phyloP scores from a whole-genome alignment of 139 green algal species.

The Tetraselmis chui region DNA sequence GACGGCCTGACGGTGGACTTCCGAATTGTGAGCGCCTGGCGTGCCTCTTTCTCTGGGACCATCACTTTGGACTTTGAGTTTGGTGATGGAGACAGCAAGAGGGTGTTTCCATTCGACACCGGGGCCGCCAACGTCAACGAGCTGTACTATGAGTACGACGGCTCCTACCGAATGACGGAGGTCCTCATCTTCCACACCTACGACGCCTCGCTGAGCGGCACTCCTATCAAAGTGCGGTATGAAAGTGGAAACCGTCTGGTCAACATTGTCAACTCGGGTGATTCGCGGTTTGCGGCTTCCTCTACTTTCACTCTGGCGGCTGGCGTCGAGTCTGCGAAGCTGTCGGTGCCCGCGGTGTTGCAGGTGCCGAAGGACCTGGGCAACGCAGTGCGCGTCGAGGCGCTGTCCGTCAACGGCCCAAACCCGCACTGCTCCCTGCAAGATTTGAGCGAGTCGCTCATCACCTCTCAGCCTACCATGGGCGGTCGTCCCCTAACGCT shows the following conservation, averaged over 20 bases:
- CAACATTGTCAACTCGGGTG: not conserved
- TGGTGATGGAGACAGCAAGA: not conserved
- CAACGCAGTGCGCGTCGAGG: not conserved
- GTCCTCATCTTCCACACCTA: not conserved
- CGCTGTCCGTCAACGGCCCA: not conserved
- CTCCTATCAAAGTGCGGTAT: not conserved
- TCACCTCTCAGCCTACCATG: not conserved
- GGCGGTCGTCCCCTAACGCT: not conserved
- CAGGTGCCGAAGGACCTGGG: not conserved
- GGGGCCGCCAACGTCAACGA: not conserved
- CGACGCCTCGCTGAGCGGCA: not conserved
- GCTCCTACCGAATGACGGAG: not conserved
- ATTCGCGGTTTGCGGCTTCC: not conserved
- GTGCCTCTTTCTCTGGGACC: not conserved
- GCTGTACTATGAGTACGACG: not conserved
- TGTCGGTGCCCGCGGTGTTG: not conserved
- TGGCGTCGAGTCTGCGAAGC: not conserved
- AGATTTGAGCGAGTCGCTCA: not conserved
- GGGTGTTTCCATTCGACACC: not conserved
- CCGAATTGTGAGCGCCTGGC: not conserved
- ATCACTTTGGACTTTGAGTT: not conserved
- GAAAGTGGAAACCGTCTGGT: not conserved
- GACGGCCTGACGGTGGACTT: not conserved
- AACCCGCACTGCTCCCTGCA: not conserved
- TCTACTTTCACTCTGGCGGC: not conserved